phyloP scores from a whole-genome alignment of 352 stramenopile genomes.

The Phytophthora uliginosa region DNA sequence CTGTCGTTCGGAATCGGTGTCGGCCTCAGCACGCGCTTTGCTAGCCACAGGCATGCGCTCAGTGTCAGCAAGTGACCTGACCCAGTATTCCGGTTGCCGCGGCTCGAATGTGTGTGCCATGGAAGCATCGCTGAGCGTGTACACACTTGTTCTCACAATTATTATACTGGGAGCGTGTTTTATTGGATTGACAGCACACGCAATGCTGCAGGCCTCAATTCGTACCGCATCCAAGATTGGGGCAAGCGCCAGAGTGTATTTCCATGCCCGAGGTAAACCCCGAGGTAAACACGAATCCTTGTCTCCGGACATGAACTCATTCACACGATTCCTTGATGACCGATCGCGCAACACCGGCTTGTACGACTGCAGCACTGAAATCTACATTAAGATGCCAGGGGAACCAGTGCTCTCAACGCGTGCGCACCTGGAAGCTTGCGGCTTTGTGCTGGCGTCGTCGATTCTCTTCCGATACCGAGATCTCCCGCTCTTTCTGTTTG shows the following conservation, averaged over 20 bases:
- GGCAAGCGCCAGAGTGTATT: neutral
- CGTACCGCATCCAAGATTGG: conserved; percentile 9
- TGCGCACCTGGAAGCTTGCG: conserved; percentile 39
- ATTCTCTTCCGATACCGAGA: conserved; percentile 48
- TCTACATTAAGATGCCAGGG: conserved; percentile 34
- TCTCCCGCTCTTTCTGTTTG: conserved; percentile 36
- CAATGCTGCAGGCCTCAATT: conserved; percentile 25
- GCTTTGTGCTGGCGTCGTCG: conserved; percentile 40
- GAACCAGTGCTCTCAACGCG: conserved; percentile 37
- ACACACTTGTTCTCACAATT: conserved; percentile 30
- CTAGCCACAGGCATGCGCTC: conserved; percentile 39
- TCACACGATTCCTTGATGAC: conserved; percentile 50
- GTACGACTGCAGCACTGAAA: conserved; percentile 41
- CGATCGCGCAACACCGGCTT: conserved; percentile 34
- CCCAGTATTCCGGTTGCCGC: conserved; percentile 43
- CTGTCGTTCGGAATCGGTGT: conserved; percentile 14
- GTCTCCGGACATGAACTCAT: conserved; percentile 36
- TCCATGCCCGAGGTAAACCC: neutral
- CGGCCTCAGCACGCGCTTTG: conserved; percentile 16
- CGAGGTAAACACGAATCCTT: neutral
- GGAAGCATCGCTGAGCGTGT: conserved; percentile 32
- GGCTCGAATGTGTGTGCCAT: conserved; percentile 42
- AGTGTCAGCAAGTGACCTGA: conserved; percentile 28
- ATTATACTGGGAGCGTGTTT: conserved; percentile 17
- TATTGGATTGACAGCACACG: conserved; percentile 23